phyloP scores from a whole-genome alignment of 2,329 filamentous ascomycete species.

The Fusarium sterilihyphosum region DNA sequence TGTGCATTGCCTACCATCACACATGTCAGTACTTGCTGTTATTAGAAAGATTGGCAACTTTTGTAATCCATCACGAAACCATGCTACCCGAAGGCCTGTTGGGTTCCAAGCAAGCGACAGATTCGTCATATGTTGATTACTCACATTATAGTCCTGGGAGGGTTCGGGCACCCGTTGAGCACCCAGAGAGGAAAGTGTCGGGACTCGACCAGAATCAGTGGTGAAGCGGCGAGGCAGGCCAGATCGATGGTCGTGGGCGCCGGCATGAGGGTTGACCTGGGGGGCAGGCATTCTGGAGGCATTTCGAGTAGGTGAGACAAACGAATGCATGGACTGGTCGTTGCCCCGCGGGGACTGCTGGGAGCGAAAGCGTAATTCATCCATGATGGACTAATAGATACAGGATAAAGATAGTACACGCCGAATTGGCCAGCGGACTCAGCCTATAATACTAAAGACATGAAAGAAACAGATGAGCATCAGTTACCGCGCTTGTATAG shows the following conservation, averaged over 20 bases:
- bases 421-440: conserved; percentile 50
- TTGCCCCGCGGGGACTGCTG: conserved; percentile 78
- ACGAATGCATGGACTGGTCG: conserved; percentile 78
- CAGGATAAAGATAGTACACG: conserved; percentile 53
- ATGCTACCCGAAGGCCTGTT: conserved; percentile 12
- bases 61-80: neutral
- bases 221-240: conserved; percentile 92
- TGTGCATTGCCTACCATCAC: conserved; percentile 68
- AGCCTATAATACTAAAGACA: conserved; percentile 50
- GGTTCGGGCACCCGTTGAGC: conserved; percentile 58
- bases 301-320: conserved; percentile 79
- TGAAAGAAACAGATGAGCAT: conserved; percentile 48
- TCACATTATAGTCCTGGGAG: conserved; percentile 59
- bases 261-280: conserved; percentile 49
- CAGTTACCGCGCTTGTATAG: conserved; percentile 39
- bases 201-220: conserved; percentile 86
- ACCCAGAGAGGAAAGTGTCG: conserved; percentile 69
- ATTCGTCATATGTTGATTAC: conserved; percentile 34
- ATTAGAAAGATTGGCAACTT: neutral
- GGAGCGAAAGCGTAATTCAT: conserved; percentile 81
- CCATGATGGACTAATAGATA: conserved; percentile 64
- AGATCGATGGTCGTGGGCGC: conserved; percentile 75
- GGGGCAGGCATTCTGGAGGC: conserved; percentile 70
- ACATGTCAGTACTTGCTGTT: conserved; percentile 36
- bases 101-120: neutral